Evolutionary conservation across 345 rosid species (phyloP), one percentile per base, ranked within the genome.

Genomic region (Citrus sp.): DNA sequence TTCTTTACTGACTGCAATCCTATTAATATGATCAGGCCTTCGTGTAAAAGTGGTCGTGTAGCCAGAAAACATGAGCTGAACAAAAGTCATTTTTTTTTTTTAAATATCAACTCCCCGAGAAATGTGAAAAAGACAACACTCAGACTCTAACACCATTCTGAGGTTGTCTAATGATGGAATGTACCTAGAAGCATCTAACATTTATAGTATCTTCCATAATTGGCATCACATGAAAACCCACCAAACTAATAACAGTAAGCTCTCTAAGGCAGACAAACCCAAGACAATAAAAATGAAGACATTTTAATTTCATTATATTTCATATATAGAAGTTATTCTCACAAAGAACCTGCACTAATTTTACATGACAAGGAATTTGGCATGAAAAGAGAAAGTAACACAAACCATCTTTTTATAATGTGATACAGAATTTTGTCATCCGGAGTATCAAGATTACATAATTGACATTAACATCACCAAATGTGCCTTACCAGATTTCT

Each of bases 51-150:
- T 2, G 19, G 21, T 27, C 5, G 24, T 16, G 63, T 27, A 30
- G 40, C 63, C 27, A 22, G 40, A 54, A 70, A 71, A 54, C 37
- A 71, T 40, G 1, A 70, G 25, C 27, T 30, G 54, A 51, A 70
- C 40, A 27, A 19, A 19, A 59, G 25, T 38, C 25, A 30, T 30
- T 5, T 1, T 28, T 35, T 40, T 9, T 9, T 38, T 66, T 40
- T 2, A 2, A 14, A 25, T 37, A 1, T 59, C 49, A 22, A 34
- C 67, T 13, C 24, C 35, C 35, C 1, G 10, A 60, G 24, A 60
- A 61, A 61, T 27, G 38, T 61, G 69, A 46, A 61, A 72, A 70
- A 73, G 32, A 74, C 67, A 40, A 61, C 2, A 38, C 77, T 28
- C 28, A 18, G 19, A 24, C 56, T 7, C n/a, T n/a, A n/a, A n/a